These are phyloP conservation scores for Umbilicus rupestris DNA, from an alignment of 164 flowering plant genomes.

Conservation along the genomic window DNA sequence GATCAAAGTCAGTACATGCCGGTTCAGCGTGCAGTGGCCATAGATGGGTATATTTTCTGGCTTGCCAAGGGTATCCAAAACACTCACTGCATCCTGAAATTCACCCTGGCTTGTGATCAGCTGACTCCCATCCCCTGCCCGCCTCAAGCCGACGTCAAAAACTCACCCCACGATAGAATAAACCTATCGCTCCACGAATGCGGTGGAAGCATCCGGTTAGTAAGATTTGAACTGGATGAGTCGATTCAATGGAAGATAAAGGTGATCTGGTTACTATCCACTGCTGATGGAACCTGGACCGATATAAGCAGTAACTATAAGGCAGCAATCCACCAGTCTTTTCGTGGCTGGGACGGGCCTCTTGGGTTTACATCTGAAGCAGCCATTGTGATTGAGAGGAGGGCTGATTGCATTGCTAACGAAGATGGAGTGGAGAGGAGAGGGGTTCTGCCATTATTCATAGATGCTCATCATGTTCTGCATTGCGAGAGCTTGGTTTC, in stretches of 20 bases:
- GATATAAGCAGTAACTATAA: not conserved
- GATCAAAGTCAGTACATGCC: not conserved
- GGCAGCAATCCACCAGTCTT: not conserved
- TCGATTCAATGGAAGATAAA: not conserved
- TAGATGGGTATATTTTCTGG: not conserved
- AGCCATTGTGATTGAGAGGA: not conserved
- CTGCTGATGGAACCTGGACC: not conserved
- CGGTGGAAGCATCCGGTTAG: not conserved
- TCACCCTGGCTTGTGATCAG: not conserved
- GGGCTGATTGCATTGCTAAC: not conserved
- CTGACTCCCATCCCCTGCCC: not conserved
- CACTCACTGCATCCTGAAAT: not conserved
- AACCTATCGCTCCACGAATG: not conserved
- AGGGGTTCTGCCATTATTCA: not conserved
- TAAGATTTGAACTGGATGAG: not conserved
- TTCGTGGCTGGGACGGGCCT: not conserved
- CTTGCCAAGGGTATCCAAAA: not conserved
- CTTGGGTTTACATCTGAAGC: not conserved
- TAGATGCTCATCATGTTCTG: not conserved
- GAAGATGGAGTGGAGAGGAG: not conserved
- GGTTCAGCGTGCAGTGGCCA: not conserved
- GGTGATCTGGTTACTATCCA: not conserved
- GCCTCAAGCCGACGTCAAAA: not conserved
- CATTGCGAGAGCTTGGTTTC: conserved; percentile 3
- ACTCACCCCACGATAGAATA: not conserved